Evolutionary conservation across 495 filamentous ascomycete genomes (phyloP).

Genomic region (Staphylotrichum tortipilum): DNA sequence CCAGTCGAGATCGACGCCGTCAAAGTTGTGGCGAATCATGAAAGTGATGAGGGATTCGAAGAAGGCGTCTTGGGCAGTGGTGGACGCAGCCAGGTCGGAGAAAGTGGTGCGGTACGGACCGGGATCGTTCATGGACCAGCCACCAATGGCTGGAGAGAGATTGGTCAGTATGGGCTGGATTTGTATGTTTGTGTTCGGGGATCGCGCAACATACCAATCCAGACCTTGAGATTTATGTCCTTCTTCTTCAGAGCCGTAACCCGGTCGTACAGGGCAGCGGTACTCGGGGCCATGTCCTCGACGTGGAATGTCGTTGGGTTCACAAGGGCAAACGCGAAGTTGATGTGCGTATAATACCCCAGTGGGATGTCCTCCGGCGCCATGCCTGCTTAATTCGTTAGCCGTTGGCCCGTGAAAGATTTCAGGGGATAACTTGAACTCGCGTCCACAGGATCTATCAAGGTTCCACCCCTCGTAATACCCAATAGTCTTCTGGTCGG

Average conservation of each 20-base stretch:
- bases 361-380: slow-evolving; percentile 5
- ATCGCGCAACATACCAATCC: slow-evolving; percentile 9
- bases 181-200: neutral
- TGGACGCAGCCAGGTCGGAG: slow-evolving; percentile 14
- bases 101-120: slow-evolving; percentile 17
- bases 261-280: neutral
- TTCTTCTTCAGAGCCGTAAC: slow-evolving; percentile 20
- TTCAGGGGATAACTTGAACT: neutral
- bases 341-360: slow-evolving; percentile 16
- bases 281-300: slow-evolving; percentile 10
- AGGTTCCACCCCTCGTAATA: slow-evolving; percentile 21
- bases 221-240: slow-evolving; percentile 24
- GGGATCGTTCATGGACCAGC: slow-evolving; percentile 37
- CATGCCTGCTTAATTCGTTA: neutral
- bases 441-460: slow-evolving; percentile 10
- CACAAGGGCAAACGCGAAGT: slow-evolving; percentile 15
- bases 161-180: neutral
- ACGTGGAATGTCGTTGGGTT: slow-evolving; percentile 8
- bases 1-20: neutral
- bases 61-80: slow-evolving; percentile 17
- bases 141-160: slow-evolving; percentile 25
- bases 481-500: slow-evolving; percentile 3
- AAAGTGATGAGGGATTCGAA: slow-evolving; percentile 11
- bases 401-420: neutral
- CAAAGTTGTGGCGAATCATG: slow-evolving; percentile 8